phyloP scores from a whole-genome alignment of 2,329 filamentous ascomycete genomes.

The Lasiodiplodia theobromae region DNA sequence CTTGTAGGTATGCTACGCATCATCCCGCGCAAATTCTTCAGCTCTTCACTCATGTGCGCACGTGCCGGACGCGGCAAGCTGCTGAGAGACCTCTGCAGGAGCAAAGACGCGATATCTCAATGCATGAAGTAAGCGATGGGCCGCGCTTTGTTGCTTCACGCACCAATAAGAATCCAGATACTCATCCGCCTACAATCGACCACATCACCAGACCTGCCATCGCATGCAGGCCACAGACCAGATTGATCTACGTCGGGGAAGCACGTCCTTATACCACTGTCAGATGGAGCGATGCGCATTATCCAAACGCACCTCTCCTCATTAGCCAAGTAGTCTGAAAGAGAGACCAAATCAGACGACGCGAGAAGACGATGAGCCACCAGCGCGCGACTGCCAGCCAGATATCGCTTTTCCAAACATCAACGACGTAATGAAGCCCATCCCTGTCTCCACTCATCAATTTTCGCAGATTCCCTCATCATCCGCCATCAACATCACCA shows the following conservation, averaged over 20 bases:
- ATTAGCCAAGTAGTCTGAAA: background rate
- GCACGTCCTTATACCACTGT: background rate
- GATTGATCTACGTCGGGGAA: background rate
- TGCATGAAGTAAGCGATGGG: background rate
- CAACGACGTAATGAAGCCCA: too few species aligned
- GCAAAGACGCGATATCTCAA: background rate
- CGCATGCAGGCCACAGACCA: background rate
- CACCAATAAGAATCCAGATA: background rate
- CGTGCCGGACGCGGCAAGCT: background rate
- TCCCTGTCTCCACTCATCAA: too few species aligned
- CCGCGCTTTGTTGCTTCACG: background rate
- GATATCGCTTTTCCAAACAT: too few species aligned
- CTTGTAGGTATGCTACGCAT: too few species aligned
- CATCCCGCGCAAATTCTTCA: background rate
- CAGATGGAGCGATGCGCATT: background rate
- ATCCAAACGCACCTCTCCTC: background rate
- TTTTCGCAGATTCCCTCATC: too few species aligned
- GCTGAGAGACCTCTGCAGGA: background rate
- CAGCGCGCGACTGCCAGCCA: too few species aligned
- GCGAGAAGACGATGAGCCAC: too few species aligned
- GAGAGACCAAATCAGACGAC: background rate
- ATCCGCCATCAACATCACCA: too few species aligned
- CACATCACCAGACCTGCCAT: background rate
- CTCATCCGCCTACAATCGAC: background rate
- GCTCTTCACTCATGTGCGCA: background rate